Evolutionary conservation across 2,329 filamentous ascomycete species (phyloP).

Genomic region (Parasarocladium wereldwijsianum): DNA sequence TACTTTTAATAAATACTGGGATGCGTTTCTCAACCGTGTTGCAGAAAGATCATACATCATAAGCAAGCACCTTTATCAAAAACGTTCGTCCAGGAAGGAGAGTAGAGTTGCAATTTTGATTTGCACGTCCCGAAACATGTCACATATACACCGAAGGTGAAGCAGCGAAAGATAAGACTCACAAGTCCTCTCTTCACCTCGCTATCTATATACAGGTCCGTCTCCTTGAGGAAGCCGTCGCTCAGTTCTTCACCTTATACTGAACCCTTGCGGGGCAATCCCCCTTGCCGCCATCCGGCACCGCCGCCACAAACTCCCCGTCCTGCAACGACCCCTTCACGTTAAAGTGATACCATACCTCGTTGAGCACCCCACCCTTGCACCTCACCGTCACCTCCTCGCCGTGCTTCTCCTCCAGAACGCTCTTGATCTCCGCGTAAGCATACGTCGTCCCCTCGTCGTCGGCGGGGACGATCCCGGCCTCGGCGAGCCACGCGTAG

Average conservation of each 20-base stretch:
- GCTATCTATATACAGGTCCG: no score
- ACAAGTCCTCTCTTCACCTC: no score
- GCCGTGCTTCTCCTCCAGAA: constrained; percentile 37
- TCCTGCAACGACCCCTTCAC: constrained; percentile 40
- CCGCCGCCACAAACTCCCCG: constrained; percentile 43
- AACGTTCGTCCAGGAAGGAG: no score
- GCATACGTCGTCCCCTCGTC: constrained; percentile 47
- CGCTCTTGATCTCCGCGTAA: constrained; percentile 40
- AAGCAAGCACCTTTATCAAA: no score
- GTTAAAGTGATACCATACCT: constrained; percentile 52
- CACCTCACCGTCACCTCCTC: constrained; percentile 45
- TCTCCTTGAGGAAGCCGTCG: no score
- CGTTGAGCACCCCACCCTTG: constrained; percentile 27
- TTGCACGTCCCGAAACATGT: no score
- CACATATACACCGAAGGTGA: no score
- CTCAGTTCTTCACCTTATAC: constrained; percentile 33
- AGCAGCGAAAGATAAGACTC: no score
- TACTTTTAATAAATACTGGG: no score
- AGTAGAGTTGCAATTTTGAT: no score
- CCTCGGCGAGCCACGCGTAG: constrained; percentile 45
- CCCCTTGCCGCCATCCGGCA: constrained; percentile 40
- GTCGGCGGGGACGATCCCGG: constrained; percentile 41
- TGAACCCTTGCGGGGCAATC: constrained; percentile 52
- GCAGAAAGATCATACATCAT: no score
- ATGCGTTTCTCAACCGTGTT: no score